Evolutionary conservation across 768 basidiomycete genomes (phyloP), one percentile per base, ranked within the genome.

Genomic region (Gautieria morchelliformis): DNA sequence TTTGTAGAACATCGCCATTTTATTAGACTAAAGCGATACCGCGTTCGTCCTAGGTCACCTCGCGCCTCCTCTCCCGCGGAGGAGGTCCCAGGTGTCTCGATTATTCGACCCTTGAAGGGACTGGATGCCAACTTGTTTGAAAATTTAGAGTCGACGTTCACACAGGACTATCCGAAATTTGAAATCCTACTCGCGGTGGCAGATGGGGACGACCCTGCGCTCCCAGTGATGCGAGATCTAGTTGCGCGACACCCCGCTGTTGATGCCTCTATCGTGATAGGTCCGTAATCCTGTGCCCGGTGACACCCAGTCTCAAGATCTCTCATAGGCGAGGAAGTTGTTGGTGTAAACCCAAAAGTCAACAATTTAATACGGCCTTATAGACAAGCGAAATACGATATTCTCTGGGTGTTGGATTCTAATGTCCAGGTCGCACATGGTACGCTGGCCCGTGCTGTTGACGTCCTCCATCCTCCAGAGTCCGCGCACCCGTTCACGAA

Each of bases 381-480:
- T 68, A 75, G 77, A 46, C 73, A 81, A 66, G 96, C 95, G 0
- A 72, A 78, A 55, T 76, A 96, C 66, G 93, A 98, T 65, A 88
- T 98, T 50, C 73, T 98, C 51, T 99, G 94, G 94, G 87, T 98
- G 32, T 78, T 98, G 51, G 96, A 99, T 69, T 96, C 95, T n/a
- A 95, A 95, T 62, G 81, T 98, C 52, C 80, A 83, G 58, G 84
- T 85, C 22, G 81, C 82, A 46, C 77, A 85, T 0, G 85, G 85
- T 15, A 87, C 92, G 11, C 81, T 99, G 24, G 83, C 86, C 2
- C 84, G 91, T 58, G 84, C 92, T 14, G 88, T 98, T 35, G 89
- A 88, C 64, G 74, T 82, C n/a, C 76, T 95, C 42, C 72, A 72
- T 41, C 70, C 77, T 3, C 67, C 75, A 3, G 50, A 50, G 30